phyloP scores from a whole-genome alignment of 139 green algal species.

The Penium margaritaceum region DNA sequence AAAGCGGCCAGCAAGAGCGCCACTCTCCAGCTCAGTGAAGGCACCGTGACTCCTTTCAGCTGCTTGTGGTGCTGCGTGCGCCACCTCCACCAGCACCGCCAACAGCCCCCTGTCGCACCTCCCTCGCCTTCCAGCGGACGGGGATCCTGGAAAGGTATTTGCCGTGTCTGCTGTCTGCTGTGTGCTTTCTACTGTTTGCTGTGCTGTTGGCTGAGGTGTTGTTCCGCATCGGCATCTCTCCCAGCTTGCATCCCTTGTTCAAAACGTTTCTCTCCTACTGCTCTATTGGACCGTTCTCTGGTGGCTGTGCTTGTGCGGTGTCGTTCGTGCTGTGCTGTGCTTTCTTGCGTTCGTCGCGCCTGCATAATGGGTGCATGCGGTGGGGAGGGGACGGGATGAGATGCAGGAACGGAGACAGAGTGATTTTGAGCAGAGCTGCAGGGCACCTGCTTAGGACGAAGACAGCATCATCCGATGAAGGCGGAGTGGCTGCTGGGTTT shows the following conservation, averaged over 20 bases:
- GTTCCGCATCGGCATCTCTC: background rate
- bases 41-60: no score
- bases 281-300: background rate
- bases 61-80: no score
- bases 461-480: slow-evolving; percentile 75
- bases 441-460: slow-evolving; percentile 93
- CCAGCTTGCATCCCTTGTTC: background rate
- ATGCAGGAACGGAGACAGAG: slow-evolving; percentile 26
- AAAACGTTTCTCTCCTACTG: slow-evolving; percentile 14
- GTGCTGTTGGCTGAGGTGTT: no score
- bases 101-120: no score
- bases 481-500: slow-evolving; percentile 86
- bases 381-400: background rate
- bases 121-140: no score
- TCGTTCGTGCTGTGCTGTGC: background rate
- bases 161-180: no score
- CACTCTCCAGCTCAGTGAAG: no score
- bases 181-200: no score
- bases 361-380: background rate
- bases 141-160: no score
- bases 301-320: background rate
- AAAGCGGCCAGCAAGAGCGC: no score
- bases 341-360: background rate
- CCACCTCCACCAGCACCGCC: no score
- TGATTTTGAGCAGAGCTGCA: slow-evolving; percentile 70